These are phyloP conservation scores for Myrmaecium sp. DNA, from an alignment of 2,329 filamentous ascomycete species.

Conservation along the genomic window DNA sequence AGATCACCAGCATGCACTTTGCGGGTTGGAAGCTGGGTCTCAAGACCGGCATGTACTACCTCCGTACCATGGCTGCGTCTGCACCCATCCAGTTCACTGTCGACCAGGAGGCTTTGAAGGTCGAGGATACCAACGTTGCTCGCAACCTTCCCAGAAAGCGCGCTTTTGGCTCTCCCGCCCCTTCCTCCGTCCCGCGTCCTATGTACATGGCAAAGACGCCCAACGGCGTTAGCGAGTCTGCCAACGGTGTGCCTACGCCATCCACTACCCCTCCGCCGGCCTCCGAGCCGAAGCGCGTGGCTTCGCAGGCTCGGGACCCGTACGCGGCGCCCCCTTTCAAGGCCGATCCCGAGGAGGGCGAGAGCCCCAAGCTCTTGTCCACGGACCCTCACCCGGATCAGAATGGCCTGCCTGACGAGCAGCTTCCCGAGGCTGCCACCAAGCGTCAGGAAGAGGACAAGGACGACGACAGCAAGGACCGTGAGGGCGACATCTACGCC, in stretches of 20 bases:
- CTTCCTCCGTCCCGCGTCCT: constrained; percentile 46
- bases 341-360: constrained; percentile 59
- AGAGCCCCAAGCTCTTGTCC: constrained; percentile 61
- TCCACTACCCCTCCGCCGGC: constrained; percentile 40
- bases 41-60: constrained; percentile 99
- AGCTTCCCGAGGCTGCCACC: constrained; percentile 41
- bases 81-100: constrained; percentile 98
- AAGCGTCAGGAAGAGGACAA: constrained; percentile 56
- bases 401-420: constrained; percentile 40
- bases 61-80: constrained; percentile 91
- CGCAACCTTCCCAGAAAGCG: constrained; percentile 48
- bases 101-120: constrained; percentile 85
- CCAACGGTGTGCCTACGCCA: constrained; percentile 52
- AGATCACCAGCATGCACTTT: constrained; percentile 99
- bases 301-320: constrained; percentile 35
- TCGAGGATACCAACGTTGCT: constrained; percentile 64
- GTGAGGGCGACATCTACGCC: constrained; percentile 87
- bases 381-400: constrained; percentile 56
- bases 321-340: constrained; percentile 53
- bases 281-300: constrained; percentile 15
- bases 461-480: constrained; percentile 51
- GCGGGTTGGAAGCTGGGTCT: constrained; percentile 97
- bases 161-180: constrained; percentile 32
- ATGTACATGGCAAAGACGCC: constrained; percentile 45
- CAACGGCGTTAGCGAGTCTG: constrained; percentile 18